phyloP scores from a whole-genome alignment of 768 basidiomycete genomes.

The Lentinus tigrinus region DNA sequence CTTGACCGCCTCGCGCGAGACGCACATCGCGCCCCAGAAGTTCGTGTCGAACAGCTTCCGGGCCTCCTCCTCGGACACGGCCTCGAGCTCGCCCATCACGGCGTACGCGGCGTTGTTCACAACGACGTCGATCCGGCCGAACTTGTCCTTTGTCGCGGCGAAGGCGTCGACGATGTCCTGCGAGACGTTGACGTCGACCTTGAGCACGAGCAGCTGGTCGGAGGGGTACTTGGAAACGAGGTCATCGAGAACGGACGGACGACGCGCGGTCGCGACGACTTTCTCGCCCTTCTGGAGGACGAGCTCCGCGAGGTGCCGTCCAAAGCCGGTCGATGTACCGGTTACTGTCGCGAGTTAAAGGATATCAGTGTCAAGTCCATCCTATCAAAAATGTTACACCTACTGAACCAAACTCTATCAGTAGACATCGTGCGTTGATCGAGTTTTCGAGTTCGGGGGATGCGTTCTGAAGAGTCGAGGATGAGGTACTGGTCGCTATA shows the following conservation, averaged over 20 bases:
- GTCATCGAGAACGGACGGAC: constrained; percentile 22
- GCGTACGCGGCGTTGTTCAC: constrained; percentile 26
- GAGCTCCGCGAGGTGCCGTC: constrained; percentile 21
- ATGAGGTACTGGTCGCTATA: too few relatives aligned
- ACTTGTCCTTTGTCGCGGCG: constrained; percentile 9
- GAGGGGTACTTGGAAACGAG: constrained; percentile 15
- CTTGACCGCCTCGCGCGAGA: constrained; percentile 32
- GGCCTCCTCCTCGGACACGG: constrained; percentile 7
- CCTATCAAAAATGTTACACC: neutral
- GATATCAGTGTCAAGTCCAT: neutral
- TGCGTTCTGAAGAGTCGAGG: too few relatives aligned
- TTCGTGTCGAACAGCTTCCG: constrained; percentile 23
- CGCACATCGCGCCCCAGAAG: constrained; percentile 29
- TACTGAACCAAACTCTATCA: constrained; percentile 23
- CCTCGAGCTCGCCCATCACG: constrained; percentile 20
- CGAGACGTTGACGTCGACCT: constrained; percentile 21
- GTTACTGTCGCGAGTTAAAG: constrained; percentile 20
- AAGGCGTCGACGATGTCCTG: constrained; percentile 20
- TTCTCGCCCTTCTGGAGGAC: constrained; percentile 25
- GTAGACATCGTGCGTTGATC: constrained; percentile 1
- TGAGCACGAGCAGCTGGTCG: constrained; percentile 20
- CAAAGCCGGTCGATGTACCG: constrained; percentile 28
- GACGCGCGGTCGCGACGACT: constrained; percentile 27
- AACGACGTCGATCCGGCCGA: constrained; percentile 28
- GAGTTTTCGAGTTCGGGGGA: neutral